Evolutionary conservation across 177 flowering plant species (phyloP).

Genomic region (Vitis hybrid): DNA sequence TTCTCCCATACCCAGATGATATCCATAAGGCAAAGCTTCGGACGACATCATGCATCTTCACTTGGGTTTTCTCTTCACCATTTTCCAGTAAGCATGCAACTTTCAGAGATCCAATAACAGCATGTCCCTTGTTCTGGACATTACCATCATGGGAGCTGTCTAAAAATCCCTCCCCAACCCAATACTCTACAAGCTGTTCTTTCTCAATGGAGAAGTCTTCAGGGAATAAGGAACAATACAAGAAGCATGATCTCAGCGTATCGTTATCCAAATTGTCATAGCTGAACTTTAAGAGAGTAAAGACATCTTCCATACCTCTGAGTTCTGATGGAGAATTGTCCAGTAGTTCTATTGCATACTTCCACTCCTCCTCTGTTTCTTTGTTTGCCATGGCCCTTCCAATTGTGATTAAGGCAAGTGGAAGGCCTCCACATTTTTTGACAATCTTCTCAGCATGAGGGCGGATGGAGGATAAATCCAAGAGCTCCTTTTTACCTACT

Average conservation of each 20-base stretch:
- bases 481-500: slow-evolving; percentile 13
- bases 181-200: slow-evolving; percentile 34
- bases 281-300: slow-evolving; percentile 38
- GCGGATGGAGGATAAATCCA: slow-evolving; percentile 12
- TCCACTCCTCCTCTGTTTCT: slow-evolving; percentile 33
- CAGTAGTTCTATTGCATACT: slow-evolving; percentile 22
- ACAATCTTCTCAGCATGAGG: slow-evolving; percentile 23
- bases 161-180: slow-evolving; percentile 48
- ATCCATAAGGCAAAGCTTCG: slow-evolving; percentile 38
- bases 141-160: slow-evolving; percentile 12
- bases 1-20: slow-evolving; percentile 25
- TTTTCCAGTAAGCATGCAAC: slow-evolving; percentile 31
- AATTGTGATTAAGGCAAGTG: slow-evolving; percentile 40
- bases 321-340: slow-evolving; percentile 27
- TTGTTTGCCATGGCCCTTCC: slow-evolving; percentile 40
- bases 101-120: slow-evolving; percentile 27
- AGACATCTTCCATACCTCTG: slow-evolving; percentile 39
- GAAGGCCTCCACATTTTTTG: slow-evolving; percentile 39
- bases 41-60: slow-evolving; percentile 44
- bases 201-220: slow-evolving; percentile 32
- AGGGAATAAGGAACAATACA: slow-evolving; percentile 46
- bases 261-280: slow-evolving; percentile 32
- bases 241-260: slow-evolving; percentile 27
- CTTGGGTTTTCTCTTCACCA: slow-evolving; percentile 22
- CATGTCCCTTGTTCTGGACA: slow-evolving; percentile 23